Conservation (phyloP, 192 early-diverging fungal genomes). For the Chytriomyces confervae region DNA sequence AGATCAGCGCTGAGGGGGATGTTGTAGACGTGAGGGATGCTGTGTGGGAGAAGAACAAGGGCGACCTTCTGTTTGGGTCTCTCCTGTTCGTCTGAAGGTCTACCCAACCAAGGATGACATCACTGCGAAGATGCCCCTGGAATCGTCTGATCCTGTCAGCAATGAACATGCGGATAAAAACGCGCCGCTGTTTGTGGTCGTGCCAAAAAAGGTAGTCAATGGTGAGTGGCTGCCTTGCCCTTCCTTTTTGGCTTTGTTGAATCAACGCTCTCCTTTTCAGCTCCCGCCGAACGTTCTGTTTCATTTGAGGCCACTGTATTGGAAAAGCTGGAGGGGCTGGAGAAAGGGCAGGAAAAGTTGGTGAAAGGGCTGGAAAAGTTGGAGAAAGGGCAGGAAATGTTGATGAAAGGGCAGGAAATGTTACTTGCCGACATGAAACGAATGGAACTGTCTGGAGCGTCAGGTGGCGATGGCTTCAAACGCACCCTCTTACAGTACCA, state of each 20-base stretch:
- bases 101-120: not conserved
- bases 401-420: too few species aligned
- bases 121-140: not conserved
- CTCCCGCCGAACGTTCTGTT: too few species aligned
- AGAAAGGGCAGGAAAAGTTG: too few species aligned
- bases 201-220: not conserved
- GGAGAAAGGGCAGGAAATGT: too few species aligned
- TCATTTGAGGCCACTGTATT: too few species aligned
- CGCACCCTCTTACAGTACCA: too few species aligned
- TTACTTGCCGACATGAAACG: too few species aligned
- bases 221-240: not conserved
- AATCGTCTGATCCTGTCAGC: not conserved
- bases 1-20: not conserved
- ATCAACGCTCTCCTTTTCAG: too few species aligned
- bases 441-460: too few species aligned
- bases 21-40: not conserved
- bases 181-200: not conserved
- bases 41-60: conserved; percentile 11
- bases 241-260: too few species aligned
- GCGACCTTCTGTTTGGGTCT: not conserved
- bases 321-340: too few species aligned
- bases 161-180: not conserved
- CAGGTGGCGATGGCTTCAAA: too few species aligned
- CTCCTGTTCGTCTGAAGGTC: not conserved
- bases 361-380: not conserved